Evolutionary conservation across 306 rosid species (phyloP).

Genomic region (Astragalus glycyphyllos): DNA sequence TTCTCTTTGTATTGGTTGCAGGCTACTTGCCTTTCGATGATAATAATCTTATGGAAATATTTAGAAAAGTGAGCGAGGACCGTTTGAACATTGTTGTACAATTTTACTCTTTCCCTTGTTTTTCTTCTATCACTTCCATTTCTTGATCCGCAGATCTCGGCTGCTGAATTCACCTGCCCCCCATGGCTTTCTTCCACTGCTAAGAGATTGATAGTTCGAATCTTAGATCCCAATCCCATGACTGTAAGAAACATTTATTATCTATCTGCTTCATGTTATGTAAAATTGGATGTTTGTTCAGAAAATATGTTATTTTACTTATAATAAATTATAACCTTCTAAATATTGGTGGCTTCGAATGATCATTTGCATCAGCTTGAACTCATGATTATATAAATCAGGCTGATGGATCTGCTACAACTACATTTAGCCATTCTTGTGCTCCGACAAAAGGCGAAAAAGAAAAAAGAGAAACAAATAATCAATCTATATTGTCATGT

Average conservation of each 20-base stretch:
- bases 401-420: too few species aligned
- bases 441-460: too few species aligned
- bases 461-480: too few species aligned
- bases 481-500: too few species aligned
- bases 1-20: conserved; percentile 96
- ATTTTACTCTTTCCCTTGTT: conserved; percentile 30
- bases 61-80: conserved; percentile 83
- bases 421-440: too few species aligned
- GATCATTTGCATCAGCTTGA: too few species aligned
- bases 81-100: conserved; percentile 30
- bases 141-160: conserved; percentile 78
- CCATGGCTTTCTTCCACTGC: conserved; percentile 96
- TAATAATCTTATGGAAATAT: conserved; percentile 81
- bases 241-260: conserved; percentile 63
- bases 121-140: conserved; percentile 42
- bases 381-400: too few species aligned
- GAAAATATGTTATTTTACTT: too few species aligned
- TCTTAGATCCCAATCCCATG: conserved; percentile 92
- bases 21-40: conserved; percentile 99
- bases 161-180: conserved; percentile 89
- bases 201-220: conserved; percentile 82
- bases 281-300: too few species aligned
- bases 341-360: too few species aligned
- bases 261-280: too few species aligned
- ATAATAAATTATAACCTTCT: too few species aligned